Evolutionary conservation across 257 asterid species (phyloP), one percentile per base, ranked within the genome.

Genomic region (Cynanchum wilfordii): DNA sequence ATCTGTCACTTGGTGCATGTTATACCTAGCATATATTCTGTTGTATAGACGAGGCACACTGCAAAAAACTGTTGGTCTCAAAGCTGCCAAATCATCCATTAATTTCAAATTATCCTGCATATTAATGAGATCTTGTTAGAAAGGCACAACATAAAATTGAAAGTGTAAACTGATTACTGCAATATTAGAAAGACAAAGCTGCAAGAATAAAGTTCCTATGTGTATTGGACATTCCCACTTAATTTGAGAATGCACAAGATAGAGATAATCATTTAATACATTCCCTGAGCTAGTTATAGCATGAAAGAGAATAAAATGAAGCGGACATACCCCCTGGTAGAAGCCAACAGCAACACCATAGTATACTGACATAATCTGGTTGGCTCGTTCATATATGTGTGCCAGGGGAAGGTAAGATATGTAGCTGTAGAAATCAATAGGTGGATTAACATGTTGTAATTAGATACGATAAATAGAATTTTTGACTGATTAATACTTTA

Each of bases 41-140:
- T 93, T 93, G 96, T 87, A 88, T n/a, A 94, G 87, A 65, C 99
- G 97, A 78, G 99, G 99, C 76, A 94, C 99, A 75, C 99, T 94
- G 79, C 95, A 80, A 87, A 94, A 94, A 75, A 91, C 76, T 59
- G 99, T 94, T 79, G 99, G 99, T 77, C 91, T 88, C 68, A 94
- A 85, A 73, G 90, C 89, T 58, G 87, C 96, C 81, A 91, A 82
- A 86, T 94, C 98, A 75, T 93, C 98, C 96, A 90, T 82, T 86
- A 93, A 73, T 85, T 91, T 94, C 93, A 91, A 17, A 76, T 83
- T 89, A 82, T 94, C 97, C 99, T 94, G 89, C 81, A 94, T 74
- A 69, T 72, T 57, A 77, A 69, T 38, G 75, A 62, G 69, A 73
- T 17, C 49, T 25, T n/a, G 25, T 64, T 19, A 7, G 29, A 63